Evolutionary conservation across 1,139 yeast species (phyloP), one percentile per base, ranked within the genome.

Genomic region (Ogataea hybrid): DNA sequence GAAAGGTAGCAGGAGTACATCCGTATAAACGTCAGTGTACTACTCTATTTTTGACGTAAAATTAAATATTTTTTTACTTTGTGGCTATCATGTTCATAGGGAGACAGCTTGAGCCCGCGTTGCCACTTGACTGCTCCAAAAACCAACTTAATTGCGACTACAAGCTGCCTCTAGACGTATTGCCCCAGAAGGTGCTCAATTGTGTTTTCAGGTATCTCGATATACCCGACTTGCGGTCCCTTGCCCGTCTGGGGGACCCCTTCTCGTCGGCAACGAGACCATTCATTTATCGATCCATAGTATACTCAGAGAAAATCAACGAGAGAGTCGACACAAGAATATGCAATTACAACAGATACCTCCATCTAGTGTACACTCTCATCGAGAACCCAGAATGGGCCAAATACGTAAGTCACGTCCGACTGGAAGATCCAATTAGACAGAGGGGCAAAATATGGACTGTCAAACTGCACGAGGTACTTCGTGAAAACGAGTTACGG

Each of bases 211-310:
- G 31, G 6, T 7, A 36, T 8, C 28, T 45, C 11, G 25, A 22
- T 12, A 42, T 37, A 4, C 6, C 36, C 2, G 48, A 45, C 15
- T 27, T 42, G 27, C 31, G 42, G 9, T 42, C 34, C 4, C 8
- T 45, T 2, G 37, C 48, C 5, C 12, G 22, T 17, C 25, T 32
- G 15, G 36, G 32, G 16, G 12, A 27, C 15, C 12, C 29, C 5
- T 37, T 40, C 16, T 22, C 23, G 5, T 2, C 18, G 9, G 28
- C 32, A 2, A 30, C 42, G 10, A 42, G 37, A 12, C 35, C 42
- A 2, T 18, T 32, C 5, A 18, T 45, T 7, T 42, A 32, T 21
- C 33, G 35, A n/a, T 39, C 44, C 4, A 17, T 45, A 16, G 39
- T 32, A 10, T 37, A 42, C 25, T 36, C 48, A 4, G 30, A 32